Conservation (phyloP, 2,329 filamentous ascomycete species). For the Epichloe baconii region DNA sequence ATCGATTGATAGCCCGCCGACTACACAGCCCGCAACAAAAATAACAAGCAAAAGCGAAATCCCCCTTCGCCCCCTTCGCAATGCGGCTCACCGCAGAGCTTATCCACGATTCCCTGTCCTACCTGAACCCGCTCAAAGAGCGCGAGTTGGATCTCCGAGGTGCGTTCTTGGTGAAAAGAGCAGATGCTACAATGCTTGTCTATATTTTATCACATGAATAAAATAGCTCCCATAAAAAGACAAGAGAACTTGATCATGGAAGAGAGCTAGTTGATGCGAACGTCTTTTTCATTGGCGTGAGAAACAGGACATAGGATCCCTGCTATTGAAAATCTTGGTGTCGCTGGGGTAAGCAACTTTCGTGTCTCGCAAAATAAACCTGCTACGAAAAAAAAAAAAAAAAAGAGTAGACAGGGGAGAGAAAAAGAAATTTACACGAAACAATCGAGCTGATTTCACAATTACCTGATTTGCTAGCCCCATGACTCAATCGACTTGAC, state of each 20-base stretch:
- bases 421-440: background rate
- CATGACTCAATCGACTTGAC: slow-evolving; percentile 97
- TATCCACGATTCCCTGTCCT: slow-evolving; percentile 88
- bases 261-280: slow-evolving; percentile 69
- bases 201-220: background rate
- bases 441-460: background rate
- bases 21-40: background rate
- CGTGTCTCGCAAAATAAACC: background rate
- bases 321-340: slow-evolving; percentile 92
- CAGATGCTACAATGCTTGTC: slow-evolving; percentile 70
- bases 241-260: slow-evolving; percentile 33
- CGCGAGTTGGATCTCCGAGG: slow-evolving; percentile 98
- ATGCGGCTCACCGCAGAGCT: slow-evolving; percentile 97
- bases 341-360: slow-evolving; percentile 60
- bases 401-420: background rate
- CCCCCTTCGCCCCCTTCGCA: slow-evolving; percentile 14
- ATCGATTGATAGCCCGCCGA: background rate
- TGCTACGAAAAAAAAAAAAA: background rate
- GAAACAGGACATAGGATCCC: slow-evolving; percentile 89
- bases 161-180: slow-evolving; percentile 73
- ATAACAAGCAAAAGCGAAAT: background rate
- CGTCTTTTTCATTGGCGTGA: slow-evolving; percentile 31
- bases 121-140: slow-evolving; percentile 97
- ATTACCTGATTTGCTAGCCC: slow-evolving; percentile 40
- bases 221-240: slow-evolving; percentile 5